Conservation (phyloP, 306 rosid genomes). For the Alnus rubra region DNA sequence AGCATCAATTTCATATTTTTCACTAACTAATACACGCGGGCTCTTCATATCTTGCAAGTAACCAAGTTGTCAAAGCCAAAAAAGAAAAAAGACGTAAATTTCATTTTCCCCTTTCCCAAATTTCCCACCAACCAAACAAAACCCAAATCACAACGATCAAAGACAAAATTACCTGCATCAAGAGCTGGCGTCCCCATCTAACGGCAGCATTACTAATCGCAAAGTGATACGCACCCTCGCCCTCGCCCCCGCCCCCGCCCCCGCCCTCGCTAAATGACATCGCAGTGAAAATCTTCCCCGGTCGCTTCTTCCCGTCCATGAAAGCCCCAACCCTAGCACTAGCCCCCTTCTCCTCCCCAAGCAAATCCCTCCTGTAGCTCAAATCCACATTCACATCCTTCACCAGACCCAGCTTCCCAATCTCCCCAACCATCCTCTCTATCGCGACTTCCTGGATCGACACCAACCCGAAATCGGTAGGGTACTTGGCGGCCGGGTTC, state of each 20-base stretch:
- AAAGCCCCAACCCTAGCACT: slow-evolving; percentile 56
- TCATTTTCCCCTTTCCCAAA: not conserved
- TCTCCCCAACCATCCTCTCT: slow-evolving; percentile 38
- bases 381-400: slow-evolving; percentile 78
- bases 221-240: slow-evolving; percentile 21
- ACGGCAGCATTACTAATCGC: slow-evolving; percentile 39
- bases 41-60: not conserved
- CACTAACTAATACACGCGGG: not conserved
- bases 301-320: slow-evolving; percentile 70
- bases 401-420: slow-evolving; percentile 56
- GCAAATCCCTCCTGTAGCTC: slow-evolving; percentile 64
- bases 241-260: slow-evolving; percentile 19
- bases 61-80: too few species aligned
- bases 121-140: not conserved
- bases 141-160: not conserved
- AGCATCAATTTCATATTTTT: not conserved
- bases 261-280: slow-evolving; percentile 86
- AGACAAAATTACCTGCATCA: slow-evolving; percentile 54
- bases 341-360: slow-evolving; percentile 26
- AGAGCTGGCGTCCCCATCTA: slow-evolving; percentile 62
- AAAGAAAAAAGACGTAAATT: not conserved
- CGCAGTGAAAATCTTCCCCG: slow-evolving; percentile 83
- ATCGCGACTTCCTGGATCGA: slow-evolving; percentile 55
- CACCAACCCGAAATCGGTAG: slow-evolving; percentile 86
- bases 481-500: slow-evolving; percentile 73